Conservation (phyloP, 169 alveolate genomes). For the Amoebophrya sp. region DNA sequence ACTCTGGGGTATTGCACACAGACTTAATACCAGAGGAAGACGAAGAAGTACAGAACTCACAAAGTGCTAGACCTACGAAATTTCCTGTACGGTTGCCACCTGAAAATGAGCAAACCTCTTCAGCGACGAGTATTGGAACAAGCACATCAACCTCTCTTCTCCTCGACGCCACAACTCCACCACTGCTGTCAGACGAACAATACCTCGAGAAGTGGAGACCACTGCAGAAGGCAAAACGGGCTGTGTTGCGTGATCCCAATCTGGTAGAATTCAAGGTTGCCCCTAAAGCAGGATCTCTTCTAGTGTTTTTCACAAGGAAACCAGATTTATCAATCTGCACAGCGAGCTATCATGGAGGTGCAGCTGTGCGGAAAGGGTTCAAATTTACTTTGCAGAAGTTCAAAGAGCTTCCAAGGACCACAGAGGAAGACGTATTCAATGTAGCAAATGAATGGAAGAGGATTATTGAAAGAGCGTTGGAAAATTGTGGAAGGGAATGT, state of each 20-base stretch:
- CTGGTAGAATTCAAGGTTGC: too few relatives aligned
- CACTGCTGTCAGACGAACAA: neutral
- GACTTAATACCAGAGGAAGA: neutral
- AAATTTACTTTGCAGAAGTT: neutral
- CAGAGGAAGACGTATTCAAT: too few relatives aligned
- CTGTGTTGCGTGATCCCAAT: neutral
- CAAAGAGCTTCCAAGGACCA: neutral
- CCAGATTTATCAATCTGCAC: neutral
- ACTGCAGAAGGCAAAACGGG: neutral
- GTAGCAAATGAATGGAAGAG: too few relatives aligned
- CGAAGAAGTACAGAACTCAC: too few relatives aligned
- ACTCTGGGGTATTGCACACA: neutral
- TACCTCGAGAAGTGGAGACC: neutral
- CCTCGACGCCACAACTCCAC: too few relatives aligned
- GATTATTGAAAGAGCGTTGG: too few relatives aligned
- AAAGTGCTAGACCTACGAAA: too few relatives aligned
- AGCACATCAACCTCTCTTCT: too few relatives aligned
- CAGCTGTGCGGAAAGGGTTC: neutral
- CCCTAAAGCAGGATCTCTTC: neutral
- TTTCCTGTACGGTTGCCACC: too few relatives aligned
- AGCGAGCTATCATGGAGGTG: neutral
- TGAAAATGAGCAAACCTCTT: too few relatives aligned
- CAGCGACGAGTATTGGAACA: too few relatives aligned
- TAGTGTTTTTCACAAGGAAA: neutral
- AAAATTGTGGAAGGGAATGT: too few relatives aligned